A percentile compares a stretch with the other conserved stretches of the same genome.
These are phyloP conservation scores for Trichoderma atrobrunneum DNA, from an alignment of 2,329 filamentous ascomycete species.

Conservation along the genomic window DNA sequence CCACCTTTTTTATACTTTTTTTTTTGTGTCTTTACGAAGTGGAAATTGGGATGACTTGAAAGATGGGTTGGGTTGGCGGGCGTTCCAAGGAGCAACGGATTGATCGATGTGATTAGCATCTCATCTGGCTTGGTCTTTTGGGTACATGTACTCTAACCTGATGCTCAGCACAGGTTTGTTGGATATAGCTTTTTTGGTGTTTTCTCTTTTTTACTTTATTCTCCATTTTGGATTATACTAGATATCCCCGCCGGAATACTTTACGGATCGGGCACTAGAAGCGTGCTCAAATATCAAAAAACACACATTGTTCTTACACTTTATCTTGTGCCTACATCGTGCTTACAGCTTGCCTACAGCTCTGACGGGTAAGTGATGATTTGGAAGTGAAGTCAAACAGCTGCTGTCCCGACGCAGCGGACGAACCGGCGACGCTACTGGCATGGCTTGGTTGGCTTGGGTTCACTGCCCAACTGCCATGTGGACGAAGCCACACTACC, in stretches of 20 bases:
- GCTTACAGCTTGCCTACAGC: not conserved
- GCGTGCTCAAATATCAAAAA: slow-evolving; percentile 5
- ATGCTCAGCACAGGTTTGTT: slow-evolving; percentile 11
- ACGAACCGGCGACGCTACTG: slow-evolving; percentile 9
- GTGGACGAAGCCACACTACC: slow-evolving; percentile 6
- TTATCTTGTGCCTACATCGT: not conserved
- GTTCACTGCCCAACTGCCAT: slow-evolving; percentile 1
- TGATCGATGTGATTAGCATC: slow-evolving; percentile 16
- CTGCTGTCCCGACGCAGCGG: not conserved
- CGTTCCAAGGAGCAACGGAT: slow-evolving; percentile 19
- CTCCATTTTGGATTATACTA: slow-evolving; percentile 12
- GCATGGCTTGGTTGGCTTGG: slow-evolving; percentile 3
- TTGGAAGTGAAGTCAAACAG: not conserved
- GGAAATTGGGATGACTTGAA: slow-evolving; percentile 15
- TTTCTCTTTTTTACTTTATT: not conserved
- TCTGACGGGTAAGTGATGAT: not conserved
- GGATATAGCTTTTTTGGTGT: slow-evolving; percentile 9
- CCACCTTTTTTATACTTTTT: slow-evolving; percentile 6
- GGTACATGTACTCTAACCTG: slow-evolving; percentile 8
- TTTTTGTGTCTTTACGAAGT: not conserved
- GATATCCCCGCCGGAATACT: slow-evolving; percentile 18
- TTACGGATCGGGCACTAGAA: slow-evolving; percentile 11
- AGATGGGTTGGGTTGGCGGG: slow-evolving; percentile 15
- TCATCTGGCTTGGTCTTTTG: slow-evolving; percentile 12
- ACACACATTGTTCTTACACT: not conserved